phyloP scores from a whole-genome alignment of 805 yeast species.

The Tetrapisispora nanseiensis region DNA sequence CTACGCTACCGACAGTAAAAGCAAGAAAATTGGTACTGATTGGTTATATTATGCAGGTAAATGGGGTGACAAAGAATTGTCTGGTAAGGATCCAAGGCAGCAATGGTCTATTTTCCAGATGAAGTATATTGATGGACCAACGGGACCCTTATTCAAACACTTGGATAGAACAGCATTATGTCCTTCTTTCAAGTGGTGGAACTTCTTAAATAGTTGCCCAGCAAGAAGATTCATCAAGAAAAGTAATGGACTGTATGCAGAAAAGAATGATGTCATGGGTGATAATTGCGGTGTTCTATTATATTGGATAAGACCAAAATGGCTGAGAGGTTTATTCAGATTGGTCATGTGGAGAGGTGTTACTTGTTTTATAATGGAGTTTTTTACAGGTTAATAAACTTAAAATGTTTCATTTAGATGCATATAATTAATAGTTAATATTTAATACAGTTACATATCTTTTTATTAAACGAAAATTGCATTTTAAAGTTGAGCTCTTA shows the following conservation, averaged over 20 bases:
- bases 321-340: conserved; percentile 41
- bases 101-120: conserved; percentile 81
- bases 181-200: conserved; percentile 89
- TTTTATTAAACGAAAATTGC: neutral
- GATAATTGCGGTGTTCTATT: conserved; percentile 63
- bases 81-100: conserved; percentile 66
- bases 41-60: conserved; percentile 79
- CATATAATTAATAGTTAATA: neutral
- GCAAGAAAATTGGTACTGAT: conserved; percentile 35
- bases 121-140: conserved; percentile 86
- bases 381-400: conserved; percentile 25
- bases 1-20: conserved; percentile 29
- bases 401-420: neutral
- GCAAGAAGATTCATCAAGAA: conserved; percentile 61
- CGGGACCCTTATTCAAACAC: conserved; percentile 79
- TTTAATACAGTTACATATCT: neutral
- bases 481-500: too few relatives aligned
- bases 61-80: conserved; percentile 82
- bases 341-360: conserved; percentile 54
- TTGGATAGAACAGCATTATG: conserved; percentile 63
- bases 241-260: conserved; percentile 70
- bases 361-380: conserved; percentile 44
- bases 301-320: conserved; percentile 41
- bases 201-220: conserved; percentile 73
- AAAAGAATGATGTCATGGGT: conserved; percentile 60